A percentile compares a stretch with the other conserved stretches of the same genome.
Evolutionary conservation across 2,329 filamentous ascomycete genomes (phyloP).

Genomic region (Exserohilum rostratum): DNA sequence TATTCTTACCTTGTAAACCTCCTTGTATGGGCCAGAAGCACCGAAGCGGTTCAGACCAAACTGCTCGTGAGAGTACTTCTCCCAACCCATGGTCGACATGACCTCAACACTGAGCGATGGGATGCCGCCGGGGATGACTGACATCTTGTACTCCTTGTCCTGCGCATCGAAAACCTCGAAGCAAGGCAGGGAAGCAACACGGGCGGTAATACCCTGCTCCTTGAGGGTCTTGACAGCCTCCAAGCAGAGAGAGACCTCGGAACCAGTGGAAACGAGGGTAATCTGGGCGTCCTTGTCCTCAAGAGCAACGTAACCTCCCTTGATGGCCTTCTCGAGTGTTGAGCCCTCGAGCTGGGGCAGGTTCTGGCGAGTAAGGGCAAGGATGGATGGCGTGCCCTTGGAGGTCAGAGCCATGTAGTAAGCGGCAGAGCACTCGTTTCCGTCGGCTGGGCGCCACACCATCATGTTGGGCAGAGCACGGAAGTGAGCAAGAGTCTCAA

Average conservation of each 20-base stretch:
- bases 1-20: conserved; percentile 80
- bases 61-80: conserved; percentile 99
- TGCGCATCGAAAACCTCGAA: conserved; percentile 96
- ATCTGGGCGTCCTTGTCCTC: conserved; percentile 84
- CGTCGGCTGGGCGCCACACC: conserved; percentile 98
- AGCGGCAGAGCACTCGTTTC: conserved; percentile 96
- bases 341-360: conserved; percentile 96
- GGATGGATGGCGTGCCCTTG: conserved; percentile 87
- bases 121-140: conserved; percentile 90
- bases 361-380: conserved; percentile 97
- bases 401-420: conserved; percentile 95
- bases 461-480: conserved; percentile 98
- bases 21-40: conserved; percentile 95
- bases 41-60: conserved; percentile 99
- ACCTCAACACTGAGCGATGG: conserved; percentile 93
- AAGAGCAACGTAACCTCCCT: conserved; percentile 92
- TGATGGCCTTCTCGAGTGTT: conserved; percentile 83
- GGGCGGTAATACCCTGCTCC: conserved; percentile 84
- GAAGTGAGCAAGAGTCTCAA: conserved; percentile 98
- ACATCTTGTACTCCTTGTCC: conserved; percentile 91
- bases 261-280: conserved; percentile 93
- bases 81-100: conserved; percentile 97
- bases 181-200: conserved; percentile 95
- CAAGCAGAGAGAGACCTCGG: conserved; percentile 91
- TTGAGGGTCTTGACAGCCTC: conserved; percentile 91